phyloP scores from a whole-genome alignment of 495 filamentous ascomycete genomes.

The Jackrogersella minutella region DNA sequence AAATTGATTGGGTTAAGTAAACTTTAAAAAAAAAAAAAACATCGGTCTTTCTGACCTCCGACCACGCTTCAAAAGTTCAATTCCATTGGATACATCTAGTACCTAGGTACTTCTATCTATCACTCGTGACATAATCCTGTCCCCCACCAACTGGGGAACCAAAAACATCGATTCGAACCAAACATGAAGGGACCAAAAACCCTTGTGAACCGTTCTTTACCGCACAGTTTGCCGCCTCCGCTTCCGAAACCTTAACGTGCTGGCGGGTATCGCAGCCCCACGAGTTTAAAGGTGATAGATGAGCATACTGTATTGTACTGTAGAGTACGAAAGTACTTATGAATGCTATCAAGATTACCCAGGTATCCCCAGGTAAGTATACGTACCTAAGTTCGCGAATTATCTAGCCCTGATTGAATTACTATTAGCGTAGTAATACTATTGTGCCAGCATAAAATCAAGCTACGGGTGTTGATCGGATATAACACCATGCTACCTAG shows the following conservation, averaged over 20 bases:
- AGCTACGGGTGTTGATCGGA: conserved; percentile 29
- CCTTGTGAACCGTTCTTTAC: conserved; percentile 18
- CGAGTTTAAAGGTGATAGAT: conserved; percentile 5
- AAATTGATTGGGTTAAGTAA: conserved; percentile 14
- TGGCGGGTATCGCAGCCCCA: conserved; percentile 22
- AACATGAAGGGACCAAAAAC: background rate
- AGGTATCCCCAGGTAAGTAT: no score
- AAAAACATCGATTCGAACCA: background rate
- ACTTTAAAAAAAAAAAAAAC: background rate
- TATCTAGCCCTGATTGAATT: conserved; percentile 11
- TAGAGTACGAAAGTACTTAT: background rate
- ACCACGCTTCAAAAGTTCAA: background rate
- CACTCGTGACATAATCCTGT: background rate
- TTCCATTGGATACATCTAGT: background rate
- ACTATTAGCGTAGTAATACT: conserved; percentile 34
- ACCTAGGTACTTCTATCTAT: background rate
- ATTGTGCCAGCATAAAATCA: conserved; percentile 3
- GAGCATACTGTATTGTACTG: conserved; percentile 17
- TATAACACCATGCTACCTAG: conserved; percentile 20
- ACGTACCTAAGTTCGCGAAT: background rate
- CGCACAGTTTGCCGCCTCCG: conserved; percentile 10
- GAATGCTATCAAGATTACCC: background rate
- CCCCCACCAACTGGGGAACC: background rate
- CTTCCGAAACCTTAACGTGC: conserved; percentile 21
- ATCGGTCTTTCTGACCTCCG: conserved; percentile 17